Evolutionary conservation across 805 yeast species (phyloP), one percentile per base, ranked within the genome.

Genomic region (Suhomyces xylopsoci): DNA sequence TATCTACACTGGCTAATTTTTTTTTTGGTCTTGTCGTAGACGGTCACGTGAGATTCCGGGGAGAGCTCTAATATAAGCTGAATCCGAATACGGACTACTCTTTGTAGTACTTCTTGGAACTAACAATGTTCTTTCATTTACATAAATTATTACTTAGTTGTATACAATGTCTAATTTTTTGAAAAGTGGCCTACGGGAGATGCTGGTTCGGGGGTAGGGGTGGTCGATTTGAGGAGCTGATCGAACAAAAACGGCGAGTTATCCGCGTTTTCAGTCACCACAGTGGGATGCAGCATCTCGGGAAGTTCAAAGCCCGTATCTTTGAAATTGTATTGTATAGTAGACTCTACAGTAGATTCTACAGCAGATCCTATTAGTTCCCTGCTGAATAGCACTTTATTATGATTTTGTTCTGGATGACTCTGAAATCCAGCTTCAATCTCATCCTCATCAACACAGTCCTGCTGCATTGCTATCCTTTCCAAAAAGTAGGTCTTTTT

Each of bases 391-490:
- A 17, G 42, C 41, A 36, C 10, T 3, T 36, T 6, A 36, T 36
- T 15, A 17, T 36, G 41, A 15, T 3, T 22, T 19, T 3, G 3
- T 8, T n/a, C 14, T 38, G 24, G 24, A 19, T 10, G 15, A 17
- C 17, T 8, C 12, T 19, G 5, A 9, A 17, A 17, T 14, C 20
- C 20, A 8, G 41, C 12, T 36, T 15, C n/a, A 30, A 7, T 36
- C 25, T 30, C 40, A 1, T 46, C 45, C 12, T 41, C 45, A 3
- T 51, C 51, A 9, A 49, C 50, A 34, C 50, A 48, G 45, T 72
- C 74, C 60, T 71, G 71, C 58, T 72, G 77, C 67, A 72, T 62
- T 26, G 76, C 76, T 42, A 72, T 72, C 36, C 69, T 57, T 25
- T 65, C 62, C 22, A 71, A 53, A 42, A 65, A 57, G 49, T 57